Evolutionary conservation across 179 eudicot species (phyloP).

Genomic region (Vitellaria paradoxa): DNA sequence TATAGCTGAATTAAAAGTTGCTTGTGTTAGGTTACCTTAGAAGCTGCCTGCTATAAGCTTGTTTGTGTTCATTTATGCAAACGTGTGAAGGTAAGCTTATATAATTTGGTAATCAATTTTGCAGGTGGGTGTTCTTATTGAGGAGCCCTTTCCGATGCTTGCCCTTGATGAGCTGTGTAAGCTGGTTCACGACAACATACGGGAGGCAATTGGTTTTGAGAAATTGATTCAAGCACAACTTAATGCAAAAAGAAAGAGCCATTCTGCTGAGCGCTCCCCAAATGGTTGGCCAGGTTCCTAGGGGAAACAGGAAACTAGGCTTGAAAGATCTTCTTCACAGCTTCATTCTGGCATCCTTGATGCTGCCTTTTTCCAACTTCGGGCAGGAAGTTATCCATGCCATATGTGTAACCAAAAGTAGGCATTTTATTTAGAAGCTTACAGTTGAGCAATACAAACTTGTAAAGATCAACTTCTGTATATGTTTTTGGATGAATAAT

Average conservation of each 20-base stretch:
- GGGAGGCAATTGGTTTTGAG: constrained; percentile 55
- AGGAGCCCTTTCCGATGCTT: constrained; percentile 96
- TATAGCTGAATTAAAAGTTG: too few species aligned
- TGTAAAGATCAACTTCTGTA: not conserved
- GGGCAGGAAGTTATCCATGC: not conserved
- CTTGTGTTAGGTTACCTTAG: too few species aligned
- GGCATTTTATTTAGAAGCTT: not conserved
- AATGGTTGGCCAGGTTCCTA: constrained; percentile 68
- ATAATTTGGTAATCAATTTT: constrained; percentile 19
- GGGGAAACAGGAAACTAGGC: not conserved
- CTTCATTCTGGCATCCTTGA: not conserved
- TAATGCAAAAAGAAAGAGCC: constrained; percentile 43
- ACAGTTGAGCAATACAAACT: not conserved
- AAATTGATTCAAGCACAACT: constrained; percentile 45
- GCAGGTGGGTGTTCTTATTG: constrained; percentile 96
- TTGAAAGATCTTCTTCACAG: not conserved
- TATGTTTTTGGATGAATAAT: not conserved
- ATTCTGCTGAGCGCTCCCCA: constrained; percentile 36
- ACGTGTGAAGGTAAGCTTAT: not conserved
- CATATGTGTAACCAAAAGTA: not conserved
- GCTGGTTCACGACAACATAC: constrained; percentile 41
- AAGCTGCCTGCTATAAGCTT: not conserved
- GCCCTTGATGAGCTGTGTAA: constrained; percentile 80
- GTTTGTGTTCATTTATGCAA: not conserved
- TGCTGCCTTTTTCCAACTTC: too few species aligned